Base-by-base conservation (phyloP, 768 basidiomycete genomes). In the Auricularia auricula-judae region DNA sequence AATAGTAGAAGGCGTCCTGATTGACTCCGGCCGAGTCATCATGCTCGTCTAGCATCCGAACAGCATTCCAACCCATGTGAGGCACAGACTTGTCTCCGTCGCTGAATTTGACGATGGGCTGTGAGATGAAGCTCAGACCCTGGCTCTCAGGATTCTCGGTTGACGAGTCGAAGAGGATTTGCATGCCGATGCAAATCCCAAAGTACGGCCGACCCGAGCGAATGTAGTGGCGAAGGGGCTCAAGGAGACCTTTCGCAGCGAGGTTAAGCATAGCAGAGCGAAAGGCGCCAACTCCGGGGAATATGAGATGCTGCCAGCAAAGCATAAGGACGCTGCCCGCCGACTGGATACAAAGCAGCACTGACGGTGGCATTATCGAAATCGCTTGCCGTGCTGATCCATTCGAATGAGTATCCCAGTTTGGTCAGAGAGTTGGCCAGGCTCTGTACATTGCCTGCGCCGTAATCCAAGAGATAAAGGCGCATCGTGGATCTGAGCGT, bases 181-280 rank as follows among this genome's bases (percentile, higher is more conserved):
- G 97, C 87, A 99, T 88, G 70, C 97, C 97, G 71, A 99, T 91
- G 77, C 97, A 99, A 78, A 99, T 98, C 44, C 93, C 93, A 76
- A 97, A 92, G 76, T 97, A 99, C 2, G 96, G 97, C 70, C 82
- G 84, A 33, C 97, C 96, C 11, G 91, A 91, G 16, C 76, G 75
- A 70, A 99, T 86, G 74, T 98, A 99, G 62, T 81, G 76, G 66
- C 82, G 83, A 64, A 99, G 80, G 33, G 92, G 93, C 67, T 89
- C 84, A 42, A 89, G 81, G 65, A 95, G 83, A 23, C 89, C 91
- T 66, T 85, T 86, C 18, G 81, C 74, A 16, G 77, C 75, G 62
- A 99, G 85, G 64, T 89, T 86, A 61, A 82, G 80, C 68, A 97
- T 87, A 11, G 96, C 96, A 21, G 88, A 86, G 61, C 88, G 87